Percentiles rank a stretch among this genome's conserved stretches.
Conservation (phyloP, 2,329 filamentous ascomycete genomes). For the Colletotrichum tanaceti region DNA sequence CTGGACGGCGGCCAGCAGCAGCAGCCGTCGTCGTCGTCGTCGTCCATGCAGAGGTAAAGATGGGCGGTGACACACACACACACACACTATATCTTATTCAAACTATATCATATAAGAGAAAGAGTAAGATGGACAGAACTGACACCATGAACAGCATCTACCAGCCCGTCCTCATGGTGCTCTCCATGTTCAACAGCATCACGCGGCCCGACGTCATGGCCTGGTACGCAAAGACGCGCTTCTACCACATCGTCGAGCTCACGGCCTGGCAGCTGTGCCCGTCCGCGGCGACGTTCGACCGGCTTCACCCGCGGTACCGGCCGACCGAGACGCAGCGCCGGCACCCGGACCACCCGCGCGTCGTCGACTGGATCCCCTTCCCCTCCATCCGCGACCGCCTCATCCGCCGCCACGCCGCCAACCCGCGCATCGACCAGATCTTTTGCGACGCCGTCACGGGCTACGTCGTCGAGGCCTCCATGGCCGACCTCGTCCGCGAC, state of each 20-base stretch:
- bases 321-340: constrained; percentile 45
- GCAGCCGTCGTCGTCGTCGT: not conserved
- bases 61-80: no score
- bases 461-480: constrained; percentile 48
- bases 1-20: constrained; percentile 6
- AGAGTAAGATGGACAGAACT: not conserved
- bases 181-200: constrained; percentile 51
- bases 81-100: no score
- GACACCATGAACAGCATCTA: constrained; percentile 32
- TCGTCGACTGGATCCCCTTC: constrained; percentile 47
- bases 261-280: constrained; percentile 50
- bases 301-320: constrained; percentile 46
- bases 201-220: constrained; percentile 51
- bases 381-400: constrained; percentile 46
- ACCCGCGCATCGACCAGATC: constrained; percentile 48
- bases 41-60: constrained; percentile 20
- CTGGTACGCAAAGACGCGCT: constrained; percentile 55
- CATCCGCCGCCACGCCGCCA: constrained; percentile 48
- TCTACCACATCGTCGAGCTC: constrained; percentile 50
- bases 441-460: constrained; percentile 50
- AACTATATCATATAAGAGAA: no score
- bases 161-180: constrained; percentile 47
- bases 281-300: constrained; percentile 45
- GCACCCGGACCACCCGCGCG: constrained; percentile 43
- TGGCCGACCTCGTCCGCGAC: constrained; percentile 46